These are phyloP conservation scores for Amanita muscaria DNA, from an alignment of 768 basidiomycete genomes.

Conservation along the genomic window DNA sequence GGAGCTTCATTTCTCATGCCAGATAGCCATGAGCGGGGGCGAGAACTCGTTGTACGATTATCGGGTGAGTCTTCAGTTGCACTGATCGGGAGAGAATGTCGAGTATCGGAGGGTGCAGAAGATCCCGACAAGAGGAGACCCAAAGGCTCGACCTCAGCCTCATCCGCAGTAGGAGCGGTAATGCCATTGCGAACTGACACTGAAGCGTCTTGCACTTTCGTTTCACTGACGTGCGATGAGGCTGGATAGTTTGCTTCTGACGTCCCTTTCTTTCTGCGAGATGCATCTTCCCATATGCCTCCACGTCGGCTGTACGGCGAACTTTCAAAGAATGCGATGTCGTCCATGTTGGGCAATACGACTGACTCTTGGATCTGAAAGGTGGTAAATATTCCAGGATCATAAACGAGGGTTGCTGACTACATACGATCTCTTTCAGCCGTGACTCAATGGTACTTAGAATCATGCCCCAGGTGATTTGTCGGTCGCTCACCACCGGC, in stretches of 20 bases:
- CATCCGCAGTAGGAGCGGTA: too few species aligned
- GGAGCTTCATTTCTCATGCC: constrained; percentile 31
- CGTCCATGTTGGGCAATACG: constrained; percentile 97
- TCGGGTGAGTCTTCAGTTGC: background rate
- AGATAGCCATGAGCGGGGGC: constrained; percentile 54
- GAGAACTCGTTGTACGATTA: constrained; percentile 7
- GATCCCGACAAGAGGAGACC: too few species aligned
- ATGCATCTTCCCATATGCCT: constrained; percentile 83
- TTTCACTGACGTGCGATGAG: background rate
- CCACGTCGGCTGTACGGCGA: constrained; percentile 55
- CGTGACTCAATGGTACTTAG: constrained; percentile 82
- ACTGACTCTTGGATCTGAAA: constrained; percentile 85
- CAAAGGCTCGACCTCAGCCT: too few species aligned
- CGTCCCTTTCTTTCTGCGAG: constrained; percentile 25
- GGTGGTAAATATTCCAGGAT: constrained; percentile 4
- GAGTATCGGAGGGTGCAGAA: too few species aligned
- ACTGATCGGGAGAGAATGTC: background rate
- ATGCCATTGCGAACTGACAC: too few species aligned
- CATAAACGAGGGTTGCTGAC: background rate
- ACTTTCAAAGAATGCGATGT: constrained; percentile 93
- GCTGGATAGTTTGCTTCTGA: background rate
- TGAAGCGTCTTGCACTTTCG: background rate
- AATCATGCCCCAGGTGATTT: constrained; percentile 93
- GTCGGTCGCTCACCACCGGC: constrained; percentile 89
- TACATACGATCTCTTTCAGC: constrained; percentile 76